Base-by-base conservation (phyloP, 768 basidiomycete species). In the Lanmaoa pseudosensibilis region DNA sequence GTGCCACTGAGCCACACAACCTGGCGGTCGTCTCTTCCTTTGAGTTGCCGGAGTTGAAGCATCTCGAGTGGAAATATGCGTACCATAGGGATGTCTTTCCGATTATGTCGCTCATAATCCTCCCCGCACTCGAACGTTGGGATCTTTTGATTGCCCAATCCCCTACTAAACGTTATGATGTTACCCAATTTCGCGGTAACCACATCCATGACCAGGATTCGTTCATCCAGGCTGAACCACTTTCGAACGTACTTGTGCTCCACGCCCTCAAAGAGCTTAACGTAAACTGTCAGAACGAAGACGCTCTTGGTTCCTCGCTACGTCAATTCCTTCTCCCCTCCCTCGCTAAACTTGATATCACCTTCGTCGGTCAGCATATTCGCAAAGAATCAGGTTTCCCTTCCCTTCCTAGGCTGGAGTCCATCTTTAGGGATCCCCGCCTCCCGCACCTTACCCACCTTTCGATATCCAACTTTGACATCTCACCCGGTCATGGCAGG, bases 351-450 rank as follows among this genome's bases (percentile, higher is more conserved):
- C 70, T 81, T 50, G 78, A 79, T 52, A 65, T 83, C 50, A 68
- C 75, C 38, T 77, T 78, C 50, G 59, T 74, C 46, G 75, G 73
- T 51, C 66, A 64, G 19, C 63, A 63, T 25, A 47, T 52, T 33
- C 64, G 61, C 45, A 66, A 61, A 57, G 64, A 60, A 39, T 48
- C 63, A 40, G 56, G 52, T 23, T 18, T 62, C 15, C 77, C 78
- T 15, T 50, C 61, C 7, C 69, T 84, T 51, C 80, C 80, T 38
- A 75, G 78, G 32, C 73, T 81, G 30, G 81, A 83, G 66, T 76
- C 71, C 37, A 72, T 85, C 54, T 82, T 84, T 64, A 78, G 78
- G 51, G 82, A 85, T 67, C 82, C 83, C 7, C 81, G 82, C 48
- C 75, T 84, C 30, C 77, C 74, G 4, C 63, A 72, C 52, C 71